Conservation (phyloP, 495 filamentous ascomycete genomes). For the Trichoderma orchidacearum region DNA sequence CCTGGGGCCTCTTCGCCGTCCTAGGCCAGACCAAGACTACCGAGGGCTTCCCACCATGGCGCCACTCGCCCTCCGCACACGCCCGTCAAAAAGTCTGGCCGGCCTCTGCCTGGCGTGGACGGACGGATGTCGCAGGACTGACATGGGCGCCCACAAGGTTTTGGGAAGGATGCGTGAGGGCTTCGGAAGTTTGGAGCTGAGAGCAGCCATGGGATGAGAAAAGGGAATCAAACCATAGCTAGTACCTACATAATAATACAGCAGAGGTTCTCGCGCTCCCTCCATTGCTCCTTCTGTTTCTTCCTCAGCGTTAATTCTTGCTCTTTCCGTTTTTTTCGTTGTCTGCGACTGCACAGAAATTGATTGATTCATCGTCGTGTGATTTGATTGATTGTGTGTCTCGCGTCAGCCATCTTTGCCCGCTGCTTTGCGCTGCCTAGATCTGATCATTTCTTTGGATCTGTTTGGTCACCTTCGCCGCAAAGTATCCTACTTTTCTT, state of each 20-base stretch:
- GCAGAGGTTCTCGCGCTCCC: not conserved
- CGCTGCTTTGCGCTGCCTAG: not conserved
- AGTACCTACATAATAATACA: not conserved
- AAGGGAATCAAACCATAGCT: no score
- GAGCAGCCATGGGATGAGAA: not conserved
- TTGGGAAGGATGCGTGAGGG: not conserved
- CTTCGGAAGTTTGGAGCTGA: not conserved
- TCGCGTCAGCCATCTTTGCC: not conserved
- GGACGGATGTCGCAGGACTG: no score
- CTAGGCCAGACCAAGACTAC: not conserved
- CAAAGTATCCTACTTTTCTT: not conserved
- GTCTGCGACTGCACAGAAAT: slow-evolving; percentile 12
- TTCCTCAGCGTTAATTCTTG: slow-evolving; percentile 16
- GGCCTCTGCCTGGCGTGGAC: no score
- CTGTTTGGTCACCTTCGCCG: not conserved
- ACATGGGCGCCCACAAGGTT: not conserved
- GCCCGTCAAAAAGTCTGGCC: not conserved
- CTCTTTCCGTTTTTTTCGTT: slow-evolving; percentile 24
- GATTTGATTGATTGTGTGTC: not conserved
- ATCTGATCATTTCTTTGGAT: not conserved
- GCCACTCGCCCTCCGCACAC: not conserved
- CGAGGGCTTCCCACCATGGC: not conserved
- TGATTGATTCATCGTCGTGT: not conserved
- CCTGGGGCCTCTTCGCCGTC: not conserved
- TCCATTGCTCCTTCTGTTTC: slow-evolving; percentile 1